Percentiles rank a stretch among this genome's conserved stretches.
Conservation (phyloP, 352 stramenopile genomes). For the Pythium sp. region DNA sequence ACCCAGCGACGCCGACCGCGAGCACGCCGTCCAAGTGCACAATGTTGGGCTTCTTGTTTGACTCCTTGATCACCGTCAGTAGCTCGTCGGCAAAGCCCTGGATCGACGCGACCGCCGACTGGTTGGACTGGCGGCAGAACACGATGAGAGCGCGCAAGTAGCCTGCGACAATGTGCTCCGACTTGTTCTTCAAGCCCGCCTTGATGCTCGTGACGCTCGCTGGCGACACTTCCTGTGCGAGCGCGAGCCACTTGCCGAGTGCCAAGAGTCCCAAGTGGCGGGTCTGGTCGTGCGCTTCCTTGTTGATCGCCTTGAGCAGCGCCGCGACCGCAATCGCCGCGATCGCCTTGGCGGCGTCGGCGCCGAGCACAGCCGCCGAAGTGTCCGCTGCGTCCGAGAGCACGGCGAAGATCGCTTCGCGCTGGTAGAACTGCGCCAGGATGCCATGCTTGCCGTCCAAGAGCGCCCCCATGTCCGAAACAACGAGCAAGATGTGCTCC, state of each 20-base stretch:
- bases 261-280: conserved; percentile 67
- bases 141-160: conserved; percentile 61
- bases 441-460: conserved; percentile 82
- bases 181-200: conserved; percentile 68
- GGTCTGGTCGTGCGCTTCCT: conserved; percentile 84
- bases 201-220: conserved; percentile 43
- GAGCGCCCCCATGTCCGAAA: conserved; percentile 52
- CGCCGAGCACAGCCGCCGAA: conserved; percentile 16
- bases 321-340: conserved; percentile 40
- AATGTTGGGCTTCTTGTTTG: conserved; percentile 78
- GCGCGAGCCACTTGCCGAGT: conserved; percentile 70
- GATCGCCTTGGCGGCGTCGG: conserved; percentile 43
- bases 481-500: conserved; percentile 51
- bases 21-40: conserved; percentile 76
- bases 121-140: conserved; percentile 33
- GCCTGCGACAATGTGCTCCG: conserved; percentile 57
- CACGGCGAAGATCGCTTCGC: conserved; percentile 67
- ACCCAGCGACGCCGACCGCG: conserved; percentile 56
- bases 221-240: conserved; percentile 49
- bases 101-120: conserved; percentile 23
- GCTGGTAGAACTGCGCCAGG: conserved; percentile 87
- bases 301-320: conserved; percentile 70
- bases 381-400: conserved; percentile 56
- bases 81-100: conserved; percentile 48
- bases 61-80: conserved; percentile 50